Base-by-base conservation (phyloP, 2,329 filamentous ascomycete species). In the Sphaerulina vaccinii region DNA sequence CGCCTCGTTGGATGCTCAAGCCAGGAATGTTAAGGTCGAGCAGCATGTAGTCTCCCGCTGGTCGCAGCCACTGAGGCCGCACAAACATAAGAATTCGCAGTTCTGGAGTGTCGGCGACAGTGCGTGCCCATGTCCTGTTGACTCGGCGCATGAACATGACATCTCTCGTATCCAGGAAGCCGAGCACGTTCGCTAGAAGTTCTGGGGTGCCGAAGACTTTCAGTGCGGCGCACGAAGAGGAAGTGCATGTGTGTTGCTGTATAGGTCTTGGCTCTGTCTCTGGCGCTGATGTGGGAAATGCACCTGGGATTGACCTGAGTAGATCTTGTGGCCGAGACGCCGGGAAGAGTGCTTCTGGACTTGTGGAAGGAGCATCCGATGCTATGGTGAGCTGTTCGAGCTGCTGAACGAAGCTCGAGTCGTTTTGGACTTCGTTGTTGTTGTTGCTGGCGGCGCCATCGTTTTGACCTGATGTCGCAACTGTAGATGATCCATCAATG, bases 31-130 rank as follows among this genome's bases (percentile, higher is more conserved):
- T 55, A 11, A 60, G 29, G 22, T 55, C 52, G 7, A 67, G 50
- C 3, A 67, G 54, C 42, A 58, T 44, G 46, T 58, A 65, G n/a
- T 62, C 39, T 5, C 27, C 24, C 3, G 58, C 35, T 13, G 52
- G 60, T 11, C 51, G 47, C 18, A 42, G 39, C 54, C 61, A 67
- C 13, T 59, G 56, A 16, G 61, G 54, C 15, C 53, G 40, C 16
- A 53, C 44, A 48, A 65, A 65, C 11, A 56, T 37, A 45, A 64
- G 59, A 8, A 60, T 46, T 18, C 59, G 59, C n/a, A 67, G 54
- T 16, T 41, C 35, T 13, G 60, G 64, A 8, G 62, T 64, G n/a
- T 54, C 22, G 8, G 29, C 22, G 11, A 62, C 54, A 3, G 56
- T 41, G 4, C 41, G 36, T 18, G 52, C 44, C 60, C 62, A 65